Evolutionary conservation across 495 filamentous ascomycete genomes (phyloP), one percentile per base, ranked within the genome.

Genomic region (Xeromyces bisporus): DNA sequence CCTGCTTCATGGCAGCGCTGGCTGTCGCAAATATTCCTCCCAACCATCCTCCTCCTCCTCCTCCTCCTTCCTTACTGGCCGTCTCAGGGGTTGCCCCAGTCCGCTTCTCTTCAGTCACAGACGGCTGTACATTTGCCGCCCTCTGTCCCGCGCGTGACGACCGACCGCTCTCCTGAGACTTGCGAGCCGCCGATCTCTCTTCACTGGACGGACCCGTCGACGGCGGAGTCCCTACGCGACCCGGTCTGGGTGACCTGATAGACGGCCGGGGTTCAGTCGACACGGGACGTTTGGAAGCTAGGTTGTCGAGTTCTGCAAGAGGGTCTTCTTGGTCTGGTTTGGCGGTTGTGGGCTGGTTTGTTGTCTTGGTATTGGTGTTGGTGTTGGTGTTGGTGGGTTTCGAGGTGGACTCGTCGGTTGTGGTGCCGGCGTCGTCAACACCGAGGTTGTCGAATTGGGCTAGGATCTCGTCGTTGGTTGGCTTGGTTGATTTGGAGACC

Each of bases 1-100:
- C 89, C 48, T 85, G 81, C 65, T 92, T 93, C 54, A 93, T 80
- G 26, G 87, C 91, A 20, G 84, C 81, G 25, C 44, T 62, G 15
- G 71, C 70, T 1, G 64, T 66, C 15, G 66, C 63, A 41, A 87
- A 75, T 14, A 93, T 42, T 7, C 85, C 75, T 36, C 89, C 87
- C 83, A 84, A 94, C 87, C 89, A 94, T 30, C 85, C 77, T 23
- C 80, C 75, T 33, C 72, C 73, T 26, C 60, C 56, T 36, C 58
- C 53, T 36, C 56, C 48, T 20, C 48, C 33, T 35, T 60, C 30
- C 21, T 51, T 53, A 27, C 11, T 11, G 6, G 4, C n/a, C 4
- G 10, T 11, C 26, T 27, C 26, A 6, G 4, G 5, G 5, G 6
- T 11, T 6, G 26, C n/a, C 28, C 47, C 40, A 15, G 47, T 34